A percentile compares a stretch with the other conserved stretches of the same genome.
These are phyloP conservation scores for Tricladium varicosporioides DNA, from an alignment of 2,329 filamentous ascomycete genomes.

Conservation along the genomic window DNA sequence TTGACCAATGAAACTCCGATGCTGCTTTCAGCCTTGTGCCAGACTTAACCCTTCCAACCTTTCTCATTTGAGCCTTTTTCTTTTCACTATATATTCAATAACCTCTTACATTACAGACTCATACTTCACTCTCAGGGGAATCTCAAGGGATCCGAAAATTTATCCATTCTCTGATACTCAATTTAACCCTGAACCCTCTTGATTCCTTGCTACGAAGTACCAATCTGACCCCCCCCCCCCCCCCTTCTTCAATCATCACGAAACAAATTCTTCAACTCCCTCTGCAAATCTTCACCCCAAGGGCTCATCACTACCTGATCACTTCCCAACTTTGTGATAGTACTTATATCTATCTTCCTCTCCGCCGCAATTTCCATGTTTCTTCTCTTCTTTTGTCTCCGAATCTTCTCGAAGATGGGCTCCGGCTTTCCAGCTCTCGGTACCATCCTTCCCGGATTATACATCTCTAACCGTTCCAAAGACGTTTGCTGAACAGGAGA, in stretches of 20 bases:
- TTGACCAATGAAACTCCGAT: neutral
- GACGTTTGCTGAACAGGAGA: neutral
- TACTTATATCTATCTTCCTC: no score
- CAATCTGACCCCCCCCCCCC: neutral
- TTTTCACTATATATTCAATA: no score
- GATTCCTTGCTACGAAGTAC: neutral
- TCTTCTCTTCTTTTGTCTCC: neutral
- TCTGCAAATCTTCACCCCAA: conserved; percentile 20
- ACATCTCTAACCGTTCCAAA: conserved; percentile 21
- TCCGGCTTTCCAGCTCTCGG: conserved; percentile 9
- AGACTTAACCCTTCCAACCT: neutral
- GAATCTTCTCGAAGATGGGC: conserved; percentile 25
- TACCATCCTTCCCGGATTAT: conserved; percentile 13
- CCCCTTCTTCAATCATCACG: conserved; percentile 18
- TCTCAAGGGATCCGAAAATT: no score
- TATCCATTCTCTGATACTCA: neutral
- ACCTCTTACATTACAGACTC: no score
- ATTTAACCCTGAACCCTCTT: neutral
- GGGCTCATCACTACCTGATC: conserved; percentile 2
- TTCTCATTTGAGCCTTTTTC: no score
- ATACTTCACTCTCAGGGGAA: no score
- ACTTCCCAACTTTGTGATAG: no score
- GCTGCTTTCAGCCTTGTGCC: neutral
- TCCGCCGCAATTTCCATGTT: neutral
- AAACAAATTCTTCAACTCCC: conserved; percentile 25